Conservation (phyloP, 805 yeast genomes). For the Sugiyamaella smithiae region DNA sequence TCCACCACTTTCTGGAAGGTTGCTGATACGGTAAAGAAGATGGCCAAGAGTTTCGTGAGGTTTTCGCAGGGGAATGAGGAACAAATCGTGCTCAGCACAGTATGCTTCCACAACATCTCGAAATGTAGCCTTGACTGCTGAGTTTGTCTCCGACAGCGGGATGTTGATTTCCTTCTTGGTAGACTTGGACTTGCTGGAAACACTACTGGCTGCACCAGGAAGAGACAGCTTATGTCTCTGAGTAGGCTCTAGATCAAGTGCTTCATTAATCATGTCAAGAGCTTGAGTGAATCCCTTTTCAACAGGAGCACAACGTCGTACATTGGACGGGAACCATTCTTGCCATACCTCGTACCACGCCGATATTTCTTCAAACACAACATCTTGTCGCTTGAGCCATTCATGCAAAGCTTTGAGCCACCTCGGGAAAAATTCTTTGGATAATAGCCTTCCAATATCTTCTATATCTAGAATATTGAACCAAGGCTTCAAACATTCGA, state of each 20-base stretch:
- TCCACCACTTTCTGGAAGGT: slow-evolving; percentile 35
- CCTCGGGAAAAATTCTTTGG: slow-evolving; percentile 40
- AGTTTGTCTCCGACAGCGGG: slow-evolving; percentile 1
- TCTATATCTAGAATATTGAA: not conserved
- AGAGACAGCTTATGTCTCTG: slow-evolving; percentile 9
- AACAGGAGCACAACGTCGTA: slow-evolving; percentile 17
- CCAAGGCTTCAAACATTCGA: slow-evolving; percentile 14
- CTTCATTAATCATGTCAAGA: slow-evolving; percentile 34
- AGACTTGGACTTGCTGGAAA: not conserved
- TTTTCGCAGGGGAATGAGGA: slow-evolving; percentile 38
- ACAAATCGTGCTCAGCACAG: slow-evolving; percentile 51
- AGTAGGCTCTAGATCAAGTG: slow-evolving; percentile 25
- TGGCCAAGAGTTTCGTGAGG: slow-evolving; percentile 41
- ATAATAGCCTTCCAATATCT: slow-evolving; percentile 28
- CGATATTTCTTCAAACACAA: slow-evolving; percentile 28
- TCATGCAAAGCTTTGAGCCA: slow-evolving; percentile 32
- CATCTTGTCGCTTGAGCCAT: slow-evolving; percentile 30
- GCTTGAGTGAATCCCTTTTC: slow-evolving; percentile 24
- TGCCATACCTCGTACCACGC: slow-evolving; percentile 36
- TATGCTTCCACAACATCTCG: slow-evolving; percentile 63
- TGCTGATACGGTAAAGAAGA: slow-evolving; percentile 43
- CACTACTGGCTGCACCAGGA: not conserved
- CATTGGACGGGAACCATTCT: slow-evolving; percentile 25
- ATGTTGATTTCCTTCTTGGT: not conserved
- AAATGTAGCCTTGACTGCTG: slow-evolving; percentile 40